Evolutionary conservation across 75 land plant species (phyloP).

Genomic region (Pinus taeda): DNA sequence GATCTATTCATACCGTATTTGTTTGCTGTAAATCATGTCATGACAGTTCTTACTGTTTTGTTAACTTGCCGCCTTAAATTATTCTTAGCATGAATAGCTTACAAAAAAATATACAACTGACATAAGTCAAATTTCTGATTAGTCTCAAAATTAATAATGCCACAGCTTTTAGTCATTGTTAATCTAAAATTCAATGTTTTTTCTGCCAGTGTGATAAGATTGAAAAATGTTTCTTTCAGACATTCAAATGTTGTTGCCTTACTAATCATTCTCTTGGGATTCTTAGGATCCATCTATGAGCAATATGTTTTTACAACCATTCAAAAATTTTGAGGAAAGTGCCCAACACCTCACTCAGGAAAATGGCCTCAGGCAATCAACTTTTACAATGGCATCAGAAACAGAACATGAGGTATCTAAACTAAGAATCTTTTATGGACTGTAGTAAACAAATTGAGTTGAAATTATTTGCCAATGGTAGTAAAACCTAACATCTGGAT

Average conservation of each 20-base stretch:
- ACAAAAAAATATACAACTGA: neutral
- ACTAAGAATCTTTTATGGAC: neutral
- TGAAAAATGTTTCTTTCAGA: neutral
- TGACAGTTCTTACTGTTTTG: neutral
- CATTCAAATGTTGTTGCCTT: neutral
- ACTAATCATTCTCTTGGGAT: neutral
- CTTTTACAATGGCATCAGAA: neutral
- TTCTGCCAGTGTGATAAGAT: neutral
- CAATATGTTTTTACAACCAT: constrained; percentile 4
- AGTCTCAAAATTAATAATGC: neutral
- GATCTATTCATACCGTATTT: neutral
- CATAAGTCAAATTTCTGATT: neutral
- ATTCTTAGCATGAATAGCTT: neutral
- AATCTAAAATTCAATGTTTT: neutral
- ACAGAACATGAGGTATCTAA: constrained; percentile 5
- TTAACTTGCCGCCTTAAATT: neutral
- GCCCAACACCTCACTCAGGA: constrained; percentile 4
- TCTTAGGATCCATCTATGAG: constrained; percentile 6
- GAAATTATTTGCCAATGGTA: neutral
- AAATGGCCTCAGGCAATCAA: neutral
- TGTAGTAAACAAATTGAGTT: too few species aligned
- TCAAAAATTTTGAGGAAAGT: neutral
- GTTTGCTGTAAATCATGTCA: neutral
- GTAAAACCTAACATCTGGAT: neutral
- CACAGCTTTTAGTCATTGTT: too few species aligned